Percentiles rank a stretch among this genome's conserved stretches.
Conservation (phyloP, 2,329 filamentous ascomycete genomes). For the Diaporthe sp. region DNA sequence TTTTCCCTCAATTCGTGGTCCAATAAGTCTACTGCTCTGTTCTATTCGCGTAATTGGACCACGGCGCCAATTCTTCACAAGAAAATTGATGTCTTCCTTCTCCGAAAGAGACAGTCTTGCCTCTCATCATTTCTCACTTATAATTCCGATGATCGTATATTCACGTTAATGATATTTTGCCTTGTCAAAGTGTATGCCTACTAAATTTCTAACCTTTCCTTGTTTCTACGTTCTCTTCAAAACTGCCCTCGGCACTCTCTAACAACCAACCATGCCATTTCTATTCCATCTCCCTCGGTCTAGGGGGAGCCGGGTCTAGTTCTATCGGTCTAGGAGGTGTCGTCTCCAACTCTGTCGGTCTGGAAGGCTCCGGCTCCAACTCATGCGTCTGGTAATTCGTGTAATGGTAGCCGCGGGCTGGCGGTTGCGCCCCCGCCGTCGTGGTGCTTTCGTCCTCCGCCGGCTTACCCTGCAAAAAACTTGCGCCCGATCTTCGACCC, state of each 20-base stretch:
- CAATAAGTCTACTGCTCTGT: too few species aligned
- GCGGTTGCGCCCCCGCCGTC: not conserved
- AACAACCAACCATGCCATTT: not conserved
- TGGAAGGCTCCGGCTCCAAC: not conserved
- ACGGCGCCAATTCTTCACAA: too few species aligned
- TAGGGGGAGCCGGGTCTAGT: not conserved
- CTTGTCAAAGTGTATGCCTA: rapidly evolving
- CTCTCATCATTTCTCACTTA: too few species aligned
- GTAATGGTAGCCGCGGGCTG: not conserved
- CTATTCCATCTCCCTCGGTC: not conserved
- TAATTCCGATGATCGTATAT: too few species aligned
- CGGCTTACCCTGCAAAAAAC: not conserved
- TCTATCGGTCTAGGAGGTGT: not conserved
- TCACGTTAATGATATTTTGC: too few species aligned
- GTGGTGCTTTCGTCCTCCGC: not conserved
- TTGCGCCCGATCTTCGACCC: not conserved
- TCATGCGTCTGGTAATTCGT: not conserved
- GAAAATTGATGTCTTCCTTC: too few species aligned
- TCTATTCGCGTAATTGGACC: too few species aligned
- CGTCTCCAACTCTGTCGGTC: not conserved
- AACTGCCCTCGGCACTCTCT: not conserved
- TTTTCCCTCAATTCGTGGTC: too few species aligned
- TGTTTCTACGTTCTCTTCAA: too few species aligned
- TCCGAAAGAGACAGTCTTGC: too few species aligned
- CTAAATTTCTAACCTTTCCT: too few species aligned